Percentiles rank a stretch among this genome's conserved stretches.
phyloP scores from a whole-genome alignment of 495 filamentous ascomycete species.

The Podospora anserina region DNA sequence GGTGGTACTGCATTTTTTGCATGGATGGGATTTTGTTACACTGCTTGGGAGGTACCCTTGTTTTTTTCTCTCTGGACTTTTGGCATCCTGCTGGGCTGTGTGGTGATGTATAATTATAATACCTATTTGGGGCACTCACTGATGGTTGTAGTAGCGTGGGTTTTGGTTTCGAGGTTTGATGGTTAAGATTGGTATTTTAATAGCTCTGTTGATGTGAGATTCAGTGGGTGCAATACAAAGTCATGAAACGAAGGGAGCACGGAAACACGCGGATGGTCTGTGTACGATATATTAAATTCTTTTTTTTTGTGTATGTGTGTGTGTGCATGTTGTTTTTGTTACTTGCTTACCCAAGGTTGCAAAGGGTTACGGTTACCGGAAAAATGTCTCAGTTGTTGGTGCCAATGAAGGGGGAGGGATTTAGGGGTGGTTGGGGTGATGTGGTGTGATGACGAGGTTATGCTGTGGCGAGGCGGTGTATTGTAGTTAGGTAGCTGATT shows the following conservation, averaged over 20 bases:
- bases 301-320: not conserved
- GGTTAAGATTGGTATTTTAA: too few species aligned
- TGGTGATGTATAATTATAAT: too few species aligned
- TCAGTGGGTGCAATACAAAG: not conserved
- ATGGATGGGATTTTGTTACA: not conserved
- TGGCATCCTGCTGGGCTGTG: too few species aligned
- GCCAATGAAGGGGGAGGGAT: conserved; percentile 4
- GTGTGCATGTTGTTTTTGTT: not conserved
- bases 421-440: not conserved
- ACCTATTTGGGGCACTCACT: too few species aligned
- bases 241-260: not conserved
- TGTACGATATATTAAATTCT: conserved; percentile 16
- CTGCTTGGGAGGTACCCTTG: not conserved
- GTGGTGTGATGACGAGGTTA: not conserved
- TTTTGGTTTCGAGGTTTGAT: too few species aligned
- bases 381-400: conserved; percentile 25
- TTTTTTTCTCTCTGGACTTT: not conserved
- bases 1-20: not conserved
- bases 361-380: conserved; percentile 2
- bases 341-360: not conserved
- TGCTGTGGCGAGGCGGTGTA: not conserved
- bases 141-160: too few species aligned
- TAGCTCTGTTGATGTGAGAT: not conserved
- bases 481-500: not conserved
- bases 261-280: conserved; percentile 1